Evolutionary conservation across 306 rosid species (phyloP).

Genomic region (Echinosophora koreensis): DNA sequence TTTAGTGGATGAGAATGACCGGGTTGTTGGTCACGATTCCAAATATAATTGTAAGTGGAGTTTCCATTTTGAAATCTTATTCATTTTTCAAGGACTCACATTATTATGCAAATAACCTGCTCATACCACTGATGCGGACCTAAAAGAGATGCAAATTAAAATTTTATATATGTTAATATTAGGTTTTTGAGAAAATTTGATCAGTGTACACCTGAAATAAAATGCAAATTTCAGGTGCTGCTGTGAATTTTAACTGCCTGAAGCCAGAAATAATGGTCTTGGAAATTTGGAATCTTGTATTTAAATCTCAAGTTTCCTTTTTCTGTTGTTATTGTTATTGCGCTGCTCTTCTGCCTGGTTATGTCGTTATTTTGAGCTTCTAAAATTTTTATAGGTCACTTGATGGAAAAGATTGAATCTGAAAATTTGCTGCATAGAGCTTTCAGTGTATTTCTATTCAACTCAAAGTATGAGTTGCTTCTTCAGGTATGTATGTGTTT

Average conservation of each 20-base stretch:
- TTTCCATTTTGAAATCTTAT: slow-evolving; percentile 25
- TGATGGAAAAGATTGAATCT: slow-evolving; percentile 95
- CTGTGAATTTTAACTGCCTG: slow-evolving; percentile 32
- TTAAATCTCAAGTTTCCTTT: slow-evolving; percentile 10
- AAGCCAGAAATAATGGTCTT: slow-evolving; percentile 18
- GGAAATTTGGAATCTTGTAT: slow-evolving; percentile 15
- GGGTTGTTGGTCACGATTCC: slow-evolving; percentile 90
- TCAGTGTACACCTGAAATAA: slow-evolving; percentile 17
- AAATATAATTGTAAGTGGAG: slow-evolving; percentile 89
- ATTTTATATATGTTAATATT: slow-evolving; percentile 10
- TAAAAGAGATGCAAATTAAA: slow-evolving; percentile 21
- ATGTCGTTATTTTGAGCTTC: slow-evolving; percentile 37
- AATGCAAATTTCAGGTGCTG: neutral
- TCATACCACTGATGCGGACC: neutral
- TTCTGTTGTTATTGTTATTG: slow-evolving; percentile 20
- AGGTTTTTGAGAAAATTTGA: slow-evolving; percentile 33
- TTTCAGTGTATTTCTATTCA: slow-evolving; percentile 95
- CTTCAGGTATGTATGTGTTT: slow-evolving; percentile 75
- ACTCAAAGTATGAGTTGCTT: slow-evolving; percentile 90
- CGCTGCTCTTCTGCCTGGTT: slow-evolving; percentile 15
- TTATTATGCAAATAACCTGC: slow-evolving; percentile 39
- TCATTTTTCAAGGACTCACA: slow-evolving; percentile 2
- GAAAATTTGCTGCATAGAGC: slow-evolving; percentile 91
- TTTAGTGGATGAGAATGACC: slow-evolving; percentile 96
- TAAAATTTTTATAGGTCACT: slow-evolving; percentile 71